phyloP scores from a whole-genome alignment of 176 grass and related monocot species.

The Cymbopogon citratus region DNA sequence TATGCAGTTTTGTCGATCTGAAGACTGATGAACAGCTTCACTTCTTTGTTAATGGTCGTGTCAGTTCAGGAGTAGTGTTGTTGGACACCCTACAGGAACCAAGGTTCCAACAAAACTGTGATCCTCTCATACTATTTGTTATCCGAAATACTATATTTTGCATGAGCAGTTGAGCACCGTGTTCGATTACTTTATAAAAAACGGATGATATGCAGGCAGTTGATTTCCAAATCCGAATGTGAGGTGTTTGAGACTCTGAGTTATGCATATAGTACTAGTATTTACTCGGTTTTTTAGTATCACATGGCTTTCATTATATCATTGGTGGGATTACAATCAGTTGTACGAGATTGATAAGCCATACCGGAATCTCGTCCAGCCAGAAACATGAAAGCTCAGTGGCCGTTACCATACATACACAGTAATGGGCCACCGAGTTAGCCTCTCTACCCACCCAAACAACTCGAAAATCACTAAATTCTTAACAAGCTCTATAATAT shows the following conservation, averaged over 20 bases:
- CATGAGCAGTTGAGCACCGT: neutral
- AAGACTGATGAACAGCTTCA: neutral
- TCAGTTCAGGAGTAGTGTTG: neutral
- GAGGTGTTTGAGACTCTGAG: neutral
- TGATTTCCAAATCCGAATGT: neutral
- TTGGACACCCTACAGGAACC: conserved; percentile 8
- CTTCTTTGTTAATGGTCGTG: neutral
- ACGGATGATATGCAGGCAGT: neutral
- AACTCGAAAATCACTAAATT: no score
- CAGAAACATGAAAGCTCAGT: no score
- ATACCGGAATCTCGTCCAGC: no score
- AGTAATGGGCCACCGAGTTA: no score
- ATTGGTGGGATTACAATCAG: no score
- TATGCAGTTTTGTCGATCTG: neutral
- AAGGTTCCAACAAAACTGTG: neutral
- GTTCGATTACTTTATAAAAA: neutral
- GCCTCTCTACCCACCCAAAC: no score
- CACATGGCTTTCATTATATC: no score
- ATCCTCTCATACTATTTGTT: neutral
- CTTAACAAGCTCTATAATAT: no score
- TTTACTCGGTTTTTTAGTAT: no score
- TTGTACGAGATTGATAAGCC: no score
- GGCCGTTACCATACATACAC: no score
- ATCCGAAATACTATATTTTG: neutral
- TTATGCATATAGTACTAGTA: no score